Percentiles rank a stretch among this genome's conserved stretches.
Evolutionary conservation across 108 stramenopile species (phyloP).

Genomic region (Cyclotella distinguenda): DNA sequence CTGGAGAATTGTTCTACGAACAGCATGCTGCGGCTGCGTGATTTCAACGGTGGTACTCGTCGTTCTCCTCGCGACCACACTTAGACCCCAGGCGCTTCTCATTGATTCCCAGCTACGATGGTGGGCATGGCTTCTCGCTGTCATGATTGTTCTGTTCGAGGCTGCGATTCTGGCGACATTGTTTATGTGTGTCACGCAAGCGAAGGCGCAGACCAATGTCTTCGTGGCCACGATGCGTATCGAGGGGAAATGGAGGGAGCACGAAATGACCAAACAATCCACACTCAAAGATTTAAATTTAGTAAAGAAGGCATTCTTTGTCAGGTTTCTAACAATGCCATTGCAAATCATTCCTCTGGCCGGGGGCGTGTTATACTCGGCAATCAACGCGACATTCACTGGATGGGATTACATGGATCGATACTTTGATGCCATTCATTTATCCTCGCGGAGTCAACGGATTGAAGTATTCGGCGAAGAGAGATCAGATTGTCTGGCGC

Average conservation of each 20-base stretch:
- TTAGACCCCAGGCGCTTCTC: constrained; percentile 26
- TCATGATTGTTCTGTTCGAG: constrained; percentile 33
- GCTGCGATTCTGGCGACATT: constrained; percentile 23
- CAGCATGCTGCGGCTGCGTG: constrained; percentile 25
- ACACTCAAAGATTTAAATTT: constrained; percentile 35
- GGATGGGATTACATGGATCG: constrained; percentile 32
- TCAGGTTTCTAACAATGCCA: constrained; percentile 13
- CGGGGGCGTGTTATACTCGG: constrained; percentile 18
- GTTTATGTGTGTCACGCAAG: constrained; percentile 20
- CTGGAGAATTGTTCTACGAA: constrained; percentile 13
- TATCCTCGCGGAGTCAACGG: not conserved
- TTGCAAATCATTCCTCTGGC: constrained; percentile 2
- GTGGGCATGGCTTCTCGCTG: constrained; percentile 43
- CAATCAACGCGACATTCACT: constrained; percentile 43
- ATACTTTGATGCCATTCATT: constrained; percentile 19
- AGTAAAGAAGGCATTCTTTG: constrained; percentile 29
- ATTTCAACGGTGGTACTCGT: constrained; percentile 22
- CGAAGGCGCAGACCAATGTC: constrained; percentile 35
- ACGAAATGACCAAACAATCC: constrained; percentile 33
- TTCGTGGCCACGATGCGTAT: constrained; percentile 40
- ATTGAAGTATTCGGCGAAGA: constrained; percentile 22
- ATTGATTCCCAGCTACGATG: constrained; percentile 24
- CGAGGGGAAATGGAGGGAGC: constrained; percentile 37
- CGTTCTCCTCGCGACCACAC: constrained; percentile 23
- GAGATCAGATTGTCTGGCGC: constrained; percentile 21